Conservation (phyloP, 106 monocot genomes). For the Allium sativum region DNA sequence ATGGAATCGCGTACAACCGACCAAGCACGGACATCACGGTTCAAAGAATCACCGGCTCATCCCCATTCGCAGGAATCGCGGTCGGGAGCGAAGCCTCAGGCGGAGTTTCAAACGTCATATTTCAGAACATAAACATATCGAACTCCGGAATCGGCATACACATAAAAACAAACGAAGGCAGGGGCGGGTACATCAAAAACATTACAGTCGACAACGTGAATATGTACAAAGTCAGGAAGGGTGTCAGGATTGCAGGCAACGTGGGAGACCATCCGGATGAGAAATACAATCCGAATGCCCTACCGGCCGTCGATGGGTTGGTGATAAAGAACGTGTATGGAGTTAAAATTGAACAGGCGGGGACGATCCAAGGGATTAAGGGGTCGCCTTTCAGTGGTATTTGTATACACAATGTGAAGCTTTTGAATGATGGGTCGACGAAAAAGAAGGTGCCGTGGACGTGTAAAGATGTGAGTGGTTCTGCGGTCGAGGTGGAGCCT, state of each 20-base stretch:
- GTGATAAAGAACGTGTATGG: slow-evolving; percentile 28
- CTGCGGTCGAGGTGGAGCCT: slow-evolving; percentile 42
- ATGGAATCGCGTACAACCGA: slow-evolving; percentile 28
- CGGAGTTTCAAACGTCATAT: slow-evolving; percentile 37
- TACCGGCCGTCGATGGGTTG: slow-evolving; percentile 24
- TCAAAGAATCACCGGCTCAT: slow-evolving; percentile 21
- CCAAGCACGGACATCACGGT: slow-evolving; percentile 27
- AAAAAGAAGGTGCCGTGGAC: slow-evolving; percentile 19
- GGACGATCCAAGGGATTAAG: slow-evolving; percentile 28
- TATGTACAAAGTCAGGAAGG: slow-evolving; percentile 21
- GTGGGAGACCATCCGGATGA: slow-evolving; percentile 32
- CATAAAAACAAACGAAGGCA: slow-evolving; percentile 52
- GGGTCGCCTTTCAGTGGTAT: slow-evolving; percentile 22
- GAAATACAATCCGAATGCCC: slow-evolving; percentile 19
- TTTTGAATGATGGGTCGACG: background rate
- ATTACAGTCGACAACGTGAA: slow-evolving; percentile 20
- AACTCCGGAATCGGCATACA: slow-evolving; percentile 57
- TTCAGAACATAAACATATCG: slow-evolving; percentile 33
- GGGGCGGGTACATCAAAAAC: slow-evolving; percentile 32
- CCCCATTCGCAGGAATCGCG: slow-evolving; percentile 29
- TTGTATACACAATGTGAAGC: slow-evolving; percentile 28
- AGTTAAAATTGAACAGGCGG: slow-evolving; percentile 19
- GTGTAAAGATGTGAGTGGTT: slow-evolving; percentile 44
- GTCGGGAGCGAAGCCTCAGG: slow-evolving; percentile 59
- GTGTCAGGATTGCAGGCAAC: slow-evolving; percentile 19